A percentile compares a stretch with the other conserved stretches of the same genome.
Evolutionary conservation across 2,329 filamentous ascomycete species (phyloP).

Genomic region (Pseudocercospora crystallina): DNA sequence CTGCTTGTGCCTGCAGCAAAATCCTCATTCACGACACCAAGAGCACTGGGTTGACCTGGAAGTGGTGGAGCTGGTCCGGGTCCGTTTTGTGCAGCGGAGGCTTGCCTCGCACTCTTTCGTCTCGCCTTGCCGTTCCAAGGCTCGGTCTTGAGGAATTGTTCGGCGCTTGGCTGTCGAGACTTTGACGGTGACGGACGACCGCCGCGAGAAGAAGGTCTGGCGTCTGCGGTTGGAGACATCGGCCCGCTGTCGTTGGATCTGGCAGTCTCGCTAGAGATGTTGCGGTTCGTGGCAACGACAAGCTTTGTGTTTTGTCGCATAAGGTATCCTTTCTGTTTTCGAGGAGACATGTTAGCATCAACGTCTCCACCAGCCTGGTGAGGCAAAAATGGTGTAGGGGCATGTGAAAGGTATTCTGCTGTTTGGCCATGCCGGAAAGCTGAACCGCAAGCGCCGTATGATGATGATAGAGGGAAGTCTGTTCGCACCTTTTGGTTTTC

Average conservation of each 20-base stretch:
- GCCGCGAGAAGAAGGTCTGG: conserved; percentile 41
- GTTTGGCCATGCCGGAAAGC: conserved; percentile 2
- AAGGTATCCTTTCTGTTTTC: conserved; percentile 88
- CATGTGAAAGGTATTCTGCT: conserved; percentile 10
- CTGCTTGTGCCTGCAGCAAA: conserved; percentile 52
- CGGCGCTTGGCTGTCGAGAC: conserved; percentile 73
- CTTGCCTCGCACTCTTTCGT: conserved; percentile 61
- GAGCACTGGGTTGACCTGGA: conserved; percentile 75
- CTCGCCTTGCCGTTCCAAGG: conserved; percentile 87
- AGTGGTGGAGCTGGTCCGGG: conserved; percentile 75
- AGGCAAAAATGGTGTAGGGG: conserved; percentile 15
- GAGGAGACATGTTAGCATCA: conserved; percentile 47
- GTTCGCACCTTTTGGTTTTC: conserved; percentile 89
- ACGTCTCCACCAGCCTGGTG: conserved; percentile 15
- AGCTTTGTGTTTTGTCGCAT: conserved; percentile 99
- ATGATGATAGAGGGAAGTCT: conserved; percentile 4
- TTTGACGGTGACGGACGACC: conserved; percentile 61
- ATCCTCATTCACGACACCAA: conserved; percentile 69
- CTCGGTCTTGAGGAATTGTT: conserved; percentile 91
- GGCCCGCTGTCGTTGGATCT: conserved; percentile 43
- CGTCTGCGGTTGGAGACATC: conserved; percentile 55
- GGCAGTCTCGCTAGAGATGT: conserved; percentile 44
- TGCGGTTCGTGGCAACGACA: conserved; percentile 77
- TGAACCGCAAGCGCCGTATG: background rate
- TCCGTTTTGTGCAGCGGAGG: conserved; percentile 43